Evolutionary conservation across 179 eudicot genomes (phyloP), one percentile per base, ranked within the genome.

Genomic region (Sideroxylon spinosum): DNA sequence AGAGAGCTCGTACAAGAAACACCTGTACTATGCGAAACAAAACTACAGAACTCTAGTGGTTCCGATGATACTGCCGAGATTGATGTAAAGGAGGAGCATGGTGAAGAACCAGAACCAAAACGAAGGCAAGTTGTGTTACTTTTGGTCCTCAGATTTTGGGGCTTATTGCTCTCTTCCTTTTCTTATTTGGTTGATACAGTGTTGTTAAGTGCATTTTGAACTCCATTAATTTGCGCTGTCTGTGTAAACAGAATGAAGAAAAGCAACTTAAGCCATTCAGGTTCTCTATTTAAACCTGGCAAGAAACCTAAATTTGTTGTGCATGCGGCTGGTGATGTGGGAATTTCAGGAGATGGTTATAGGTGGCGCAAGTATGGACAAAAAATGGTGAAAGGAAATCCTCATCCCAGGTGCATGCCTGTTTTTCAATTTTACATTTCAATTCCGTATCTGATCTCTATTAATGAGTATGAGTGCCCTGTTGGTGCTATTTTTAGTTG

Each of bases 341-440:
- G 85, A 49, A 87, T 84, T 71, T 88, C 90, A 12, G 82, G 89
- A 76, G 98, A 94, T 88, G 98, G 98, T 52, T 93, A 91, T 62
- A 91, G 93, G 85, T 93, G 98, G 97, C 93, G 98, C 69, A 93
- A 93, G 82, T 93, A 94, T 82, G 98, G 98, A 74, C 98, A 94
- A 77, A 94, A 94, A 83, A 89, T 89, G 90, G 97, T 94, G 48
- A 94, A 94, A 81, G 95, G 95, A 56, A 93, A 84, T 82, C 86
- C 89, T 63, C 87, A 92, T 78, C 95, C 98, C 62, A 93, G 98
- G 98, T 93, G 79, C 64, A 55, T 37, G 71, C 59, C 62, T 17
- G 44, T 76, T 32, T 78, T 73, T 61, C n/a, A 65, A 20, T 52
- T 56, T 68, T 26, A 56, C 68, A 19, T 68, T 37, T 59, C 72